These are phyloP conservation scores for Pseudogymnoascus sp. DNA, from an alignment of 2,329 filamentous ascomycete genomes.

Conservation along the genomic window DNA sequence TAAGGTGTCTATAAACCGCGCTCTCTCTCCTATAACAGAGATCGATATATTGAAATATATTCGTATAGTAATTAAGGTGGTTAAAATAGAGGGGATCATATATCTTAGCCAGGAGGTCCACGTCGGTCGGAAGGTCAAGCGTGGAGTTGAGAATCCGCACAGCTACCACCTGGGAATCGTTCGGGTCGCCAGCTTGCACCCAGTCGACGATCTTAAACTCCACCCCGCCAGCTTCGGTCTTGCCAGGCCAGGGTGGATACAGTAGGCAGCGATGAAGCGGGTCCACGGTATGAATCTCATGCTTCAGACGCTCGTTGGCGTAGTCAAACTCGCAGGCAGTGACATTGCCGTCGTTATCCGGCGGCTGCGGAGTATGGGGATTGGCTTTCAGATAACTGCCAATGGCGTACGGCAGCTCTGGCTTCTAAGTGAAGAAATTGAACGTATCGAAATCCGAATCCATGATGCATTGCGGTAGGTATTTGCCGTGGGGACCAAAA, in stretches of 20 bases:
- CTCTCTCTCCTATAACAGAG: background rate
- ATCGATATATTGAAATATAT: background rate
- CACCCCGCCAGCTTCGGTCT: background rate
- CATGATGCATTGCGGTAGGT: background rate
- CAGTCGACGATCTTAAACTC: background rate
- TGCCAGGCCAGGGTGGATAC: background rate
- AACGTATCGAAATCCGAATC: background rate
- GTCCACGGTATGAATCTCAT: background rate
- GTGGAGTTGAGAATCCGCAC: background rate
- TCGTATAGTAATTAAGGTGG: background rate
- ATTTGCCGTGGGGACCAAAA: too few relatives aligned
- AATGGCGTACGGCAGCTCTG: background rate
- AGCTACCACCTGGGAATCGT: background rate
- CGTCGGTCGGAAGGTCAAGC: background rate
- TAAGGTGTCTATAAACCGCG: background rate
- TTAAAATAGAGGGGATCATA: background rate
- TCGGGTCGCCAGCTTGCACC: background rate
- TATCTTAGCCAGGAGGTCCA: background rate
- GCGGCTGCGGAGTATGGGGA: background rate
- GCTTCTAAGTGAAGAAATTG: background rate
- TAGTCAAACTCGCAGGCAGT: too few relatives aligned
- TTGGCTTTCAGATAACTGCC: background rate
- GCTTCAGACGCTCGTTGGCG: too few relatives aligned
- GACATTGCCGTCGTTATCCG: too few relatives aligned
- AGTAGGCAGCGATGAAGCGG: background rate